Percentiles rank a stretch among this genome's conserved stretches.
phyloP scores from a whole-genome alignment of 306 rosid genomes.

The Mimosa bimucronata region DNA sequence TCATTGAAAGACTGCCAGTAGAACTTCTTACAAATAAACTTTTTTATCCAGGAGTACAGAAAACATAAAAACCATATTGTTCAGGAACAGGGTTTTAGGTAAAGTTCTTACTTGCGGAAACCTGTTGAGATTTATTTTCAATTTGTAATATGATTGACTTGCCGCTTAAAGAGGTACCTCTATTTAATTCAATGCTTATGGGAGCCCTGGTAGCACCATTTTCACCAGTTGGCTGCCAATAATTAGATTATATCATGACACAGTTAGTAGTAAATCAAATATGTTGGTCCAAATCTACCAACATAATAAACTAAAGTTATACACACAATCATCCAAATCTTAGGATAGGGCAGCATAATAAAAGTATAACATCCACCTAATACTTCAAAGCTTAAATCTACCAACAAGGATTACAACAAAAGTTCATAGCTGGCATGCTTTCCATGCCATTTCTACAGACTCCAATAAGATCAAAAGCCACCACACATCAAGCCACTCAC shows the following conservation, averaged over 20 bases:
- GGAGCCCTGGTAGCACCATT: slow-evolving; percentile 99
- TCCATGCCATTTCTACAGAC: neutral
- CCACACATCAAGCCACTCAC: neutral
- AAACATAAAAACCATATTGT: slow-evolving; percentile 13
- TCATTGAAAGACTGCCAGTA: slow-evolving; percentile 11
- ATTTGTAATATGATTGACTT: slow-evolving; percentile 91
- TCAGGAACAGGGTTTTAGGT: slow-evolving; percentile 5
- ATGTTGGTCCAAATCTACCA: no score
- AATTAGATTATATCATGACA: slow-evolving; percentile 1
- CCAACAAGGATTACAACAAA: slow-evolving; percentile 1
- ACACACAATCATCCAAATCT: neutral
- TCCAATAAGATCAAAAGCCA: neutral
- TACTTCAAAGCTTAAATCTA: neutral
- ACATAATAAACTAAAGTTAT: neutral
- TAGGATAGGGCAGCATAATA: neutral
- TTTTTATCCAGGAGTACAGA: neutral
- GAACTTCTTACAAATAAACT: neutral
- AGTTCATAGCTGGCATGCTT: neutral
- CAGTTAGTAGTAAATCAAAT: neutral
- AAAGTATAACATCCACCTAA: neutral
- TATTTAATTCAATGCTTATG: slow-evolving; percentile 82
- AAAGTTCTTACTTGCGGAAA: slow-evolving; percentile 81
- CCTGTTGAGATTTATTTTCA: slow-evolving; percentile 94
- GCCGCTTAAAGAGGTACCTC: slow-evolving; percentile 82
- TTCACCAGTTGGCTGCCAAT: slow-evolving; percentile 91